These are phyloP conservation scores for Neurospora intermedia DNA, from an alignment of 495 filamentous ascomycete species.

Conservation along the genomic window DNA sequence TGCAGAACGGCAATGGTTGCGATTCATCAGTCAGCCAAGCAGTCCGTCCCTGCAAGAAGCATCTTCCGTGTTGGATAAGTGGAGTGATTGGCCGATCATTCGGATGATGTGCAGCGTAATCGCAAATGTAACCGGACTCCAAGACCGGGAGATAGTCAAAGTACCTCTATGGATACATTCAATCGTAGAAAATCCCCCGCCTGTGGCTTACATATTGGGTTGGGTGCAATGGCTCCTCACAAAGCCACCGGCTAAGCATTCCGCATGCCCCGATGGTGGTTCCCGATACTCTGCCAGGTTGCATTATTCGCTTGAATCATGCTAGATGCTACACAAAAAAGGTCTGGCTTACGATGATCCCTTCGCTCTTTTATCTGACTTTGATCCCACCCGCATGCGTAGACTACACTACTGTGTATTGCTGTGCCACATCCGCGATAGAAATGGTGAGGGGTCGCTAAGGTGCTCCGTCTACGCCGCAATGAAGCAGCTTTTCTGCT, in stretches of 20 bases:
- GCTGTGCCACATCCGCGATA: not conserved
- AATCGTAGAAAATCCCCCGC: not conserved
- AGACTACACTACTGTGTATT: not conserved
- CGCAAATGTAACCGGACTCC: no score
- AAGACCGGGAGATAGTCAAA: not conserved
- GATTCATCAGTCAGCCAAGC: not conserved
- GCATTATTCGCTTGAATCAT: not conserved
- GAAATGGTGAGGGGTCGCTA: not conserved
- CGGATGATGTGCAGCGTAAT: not conserved
- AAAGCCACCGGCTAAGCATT: not conserved
- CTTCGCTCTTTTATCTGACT: not conserved
- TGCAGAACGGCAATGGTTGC: not conserved
- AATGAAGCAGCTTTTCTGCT: not conserved
- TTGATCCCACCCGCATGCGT: not conserved
- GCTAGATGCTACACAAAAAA: not conserved
- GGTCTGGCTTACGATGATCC: not conserved
- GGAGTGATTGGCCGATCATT: not conserved
- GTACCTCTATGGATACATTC: not conserved
- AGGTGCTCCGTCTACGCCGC: not conserved
- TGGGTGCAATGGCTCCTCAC: not conserved
- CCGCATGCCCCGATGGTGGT: not conserved
- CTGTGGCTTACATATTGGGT: not conserved
- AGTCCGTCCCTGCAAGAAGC: not conserved
- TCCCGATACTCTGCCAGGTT: not conserved
- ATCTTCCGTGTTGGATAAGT: not conserved